Base-by-base conservation (phyloP, 371 early-diverging fungal genomes). In the Batkoa obscura region DNA sequence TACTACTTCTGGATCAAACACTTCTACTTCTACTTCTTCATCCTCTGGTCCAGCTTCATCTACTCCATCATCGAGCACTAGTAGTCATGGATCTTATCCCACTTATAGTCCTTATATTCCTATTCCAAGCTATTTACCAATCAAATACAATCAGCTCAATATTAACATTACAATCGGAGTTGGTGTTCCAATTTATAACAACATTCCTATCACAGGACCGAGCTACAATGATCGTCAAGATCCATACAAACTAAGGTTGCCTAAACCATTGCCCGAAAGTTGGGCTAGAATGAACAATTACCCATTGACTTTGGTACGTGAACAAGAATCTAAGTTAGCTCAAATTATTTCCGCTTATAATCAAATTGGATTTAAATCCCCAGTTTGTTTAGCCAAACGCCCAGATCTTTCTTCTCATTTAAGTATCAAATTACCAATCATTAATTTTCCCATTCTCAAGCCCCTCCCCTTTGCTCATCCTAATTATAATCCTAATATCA, bases 251-350 rank as follows among this genome's bases (percentile, higher is more conserved):
- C 2, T 37, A 8, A 3, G 38, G 1, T n/a, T 36, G 2, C 52
- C 52, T 13, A 17, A 12, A 10, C 17, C 17, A 5, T 6, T 52
- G 4, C 52, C 52, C 34, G 52, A 52, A 2, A 4, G 1, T 12
- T 52, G 52, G 52, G 17, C 52, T 30, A 52, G 38, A 30, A 52
- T 52, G 52, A 52, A 52, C 52, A 33, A 52, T 31, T 38, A 37
- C 13, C 17, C 45, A 45, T 12, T 45, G 10, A 45, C 45, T n/a
- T 15, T 45, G 3, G 17, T 45, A 23, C 10, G 17, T 4, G 15
- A 45, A n/a, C 45, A 45, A 23, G 45, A 45, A n/a, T 15, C 17
- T 45, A 45, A 45, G 15, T n/a, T 45, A n/a, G 4, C 9, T n/a
- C 10, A 45, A 45, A 23, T 45, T 45, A 45, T 45, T 23, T 15